Base-by-base conservation (phyloP, 352 stramenopile genomes). In the Nothophytophthora sp. region DNA sequence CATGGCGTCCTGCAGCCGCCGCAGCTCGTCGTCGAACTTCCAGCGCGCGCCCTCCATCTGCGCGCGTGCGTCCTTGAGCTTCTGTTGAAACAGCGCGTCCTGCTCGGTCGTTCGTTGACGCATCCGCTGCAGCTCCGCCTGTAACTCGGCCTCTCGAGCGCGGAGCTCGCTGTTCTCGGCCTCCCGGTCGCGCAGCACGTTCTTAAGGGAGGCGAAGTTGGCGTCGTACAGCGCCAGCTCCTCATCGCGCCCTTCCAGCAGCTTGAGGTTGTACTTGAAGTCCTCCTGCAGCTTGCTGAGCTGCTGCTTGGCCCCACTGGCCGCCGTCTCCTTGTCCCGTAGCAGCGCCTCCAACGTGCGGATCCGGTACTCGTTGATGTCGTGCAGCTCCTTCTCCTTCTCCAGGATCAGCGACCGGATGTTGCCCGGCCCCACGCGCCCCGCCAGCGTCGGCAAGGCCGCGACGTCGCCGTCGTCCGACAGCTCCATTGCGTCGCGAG, bases 261-360 rank as follows among this genome's bases (percentile, higher is more conserved):
- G 63, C 71, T 94, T 94, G 35, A 97, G 67, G 55, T 97, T 97
- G 72, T 96, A 97, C 60, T 95, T 90, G 76, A 97, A 97, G 62
- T 97, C 90, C 45, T 96, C 88, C 53, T 95, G 87, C 22, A 97
- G 63, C 54, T 96, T 96, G 51, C 45, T 66, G 15, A 96, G 82
- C 61, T 88, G 82, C 46, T 86, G 67, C 60, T 87, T 92, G 58
- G 83, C 81, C 9, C 62, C 55, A 6, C 58, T 63, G 19, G 56
- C 63, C 1, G 70, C 63, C 2, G 50, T 51, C 23, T 90, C 79
- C 71, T 93, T 92, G 58, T 96, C 85, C 20, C 80, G 76, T 24
- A 94, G 63, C 29, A 93, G 63, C 18, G 63, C 65, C 49, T 95
- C 84, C 15, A 96, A 64, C 34, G 80, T 89, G 42, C 67, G 75